Evolutionary conservation across 2,329 filamentous ascomycete genomes (phyloP), one percentile per base, ranked within the genome.

Genomic region (Lasiodiplodia gonubiensis): DNA sequence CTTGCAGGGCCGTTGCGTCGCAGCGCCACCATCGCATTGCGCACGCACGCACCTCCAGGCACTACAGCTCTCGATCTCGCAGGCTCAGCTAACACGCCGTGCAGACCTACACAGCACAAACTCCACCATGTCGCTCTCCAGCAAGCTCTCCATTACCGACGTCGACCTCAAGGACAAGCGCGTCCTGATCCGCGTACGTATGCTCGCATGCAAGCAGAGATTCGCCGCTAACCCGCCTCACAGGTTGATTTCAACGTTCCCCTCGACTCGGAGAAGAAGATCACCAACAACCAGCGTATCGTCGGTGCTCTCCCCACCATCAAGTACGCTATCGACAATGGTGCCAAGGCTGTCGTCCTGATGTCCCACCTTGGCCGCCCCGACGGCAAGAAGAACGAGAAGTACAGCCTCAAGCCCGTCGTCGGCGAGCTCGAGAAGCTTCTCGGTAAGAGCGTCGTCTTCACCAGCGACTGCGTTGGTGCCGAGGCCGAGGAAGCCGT

Each of bases 201-300:
- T 65, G 53, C 27, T 39, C n/a, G 16, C 18, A 53, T 51, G 46
- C 14, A 25, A 54, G 25, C 23, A 53, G 16, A 12, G 7, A 51
- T 8, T 30, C n/a, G 27, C 23, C 21, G 27, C 53, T 48, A 30
- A 67, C 23, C 14, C 4, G n/a, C 27, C 48, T 8, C 46, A 25
- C 76, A 97, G 94, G 94, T 99, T 81, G 95, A 99, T 88, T 99
- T 99, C 90, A 99, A 99, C 84, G 96, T 99, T 68, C 95, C 95
- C 71, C 93, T 99, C 78, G 93, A 99, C 80, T 88, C 86, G 74
- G 86, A 95, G 80, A 96, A 93, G 85, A 94, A 96, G 67, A 89
- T 99, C 81, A 98, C 95, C 81, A 99, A 99, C 89, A 93, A 90
- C 84, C 95, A 99, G 86, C 94, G 95, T 82, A 99, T 99, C 78